Evolutionary conservation across 2,329 filamentous ascomycete genomes (phyloP).

Genomic region (Spiromastix sp.): DNA sequence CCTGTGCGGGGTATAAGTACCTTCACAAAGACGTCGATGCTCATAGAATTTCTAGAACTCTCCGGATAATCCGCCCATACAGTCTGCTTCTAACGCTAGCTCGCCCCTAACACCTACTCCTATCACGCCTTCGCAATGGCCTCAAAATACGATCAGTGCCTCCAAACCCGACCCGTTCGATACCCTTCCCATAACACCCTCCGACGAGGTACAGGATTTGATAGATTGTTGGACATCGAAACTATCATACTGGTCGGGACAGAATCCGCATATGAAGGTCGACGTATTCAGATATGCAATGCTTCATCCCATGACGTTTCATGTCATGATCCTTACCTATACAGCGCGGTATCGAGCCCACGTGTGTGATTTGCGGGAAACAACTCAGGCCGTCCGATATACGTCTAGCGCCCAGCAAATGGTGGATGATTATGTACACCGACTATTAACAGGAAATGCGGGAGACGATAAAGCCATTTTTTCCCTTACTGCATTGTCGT

Average conservation of each 20-base stretch:
- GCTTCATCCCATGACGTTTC: conserved; percentile 25
- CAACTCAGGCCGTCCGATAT: conserved; percentile 19
- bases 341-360: conserved; percentile 27
- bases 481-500: conserved; percentile 25
- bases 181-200: conserved; percentile 18
- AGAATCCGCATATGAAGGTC: conserved; percentile 28
- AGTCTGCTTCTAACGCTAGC: no score
- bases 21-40: no score
- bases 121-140: no score
- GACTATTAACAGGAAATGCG: conserved; percentile 11
- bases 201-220: conserved; percentile 22
- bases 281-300: conserved; percentile 25
- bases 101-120: no score
- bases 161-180: conserved; percentile 24
- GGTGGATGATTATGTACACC: no score
- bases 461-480: conserved; percentile 22
- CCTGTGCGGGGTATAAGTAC: no score
- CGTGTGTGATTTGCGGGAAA: conserved; percentile 16
- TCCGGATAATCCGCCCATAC: no score
- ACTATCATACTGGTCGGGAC: conserved; percentile 32
- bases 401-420: conserved; percentile 17
- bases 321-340: conserved; percentile 27
- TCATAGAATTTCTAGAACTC: no score
- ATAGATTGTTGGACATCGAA: conserved; percentile 26
- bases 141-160: no score